Conservation (phyloP, 2,329 filamentous ascomycete species). For the Aspergillus luchuensis region DNA sequence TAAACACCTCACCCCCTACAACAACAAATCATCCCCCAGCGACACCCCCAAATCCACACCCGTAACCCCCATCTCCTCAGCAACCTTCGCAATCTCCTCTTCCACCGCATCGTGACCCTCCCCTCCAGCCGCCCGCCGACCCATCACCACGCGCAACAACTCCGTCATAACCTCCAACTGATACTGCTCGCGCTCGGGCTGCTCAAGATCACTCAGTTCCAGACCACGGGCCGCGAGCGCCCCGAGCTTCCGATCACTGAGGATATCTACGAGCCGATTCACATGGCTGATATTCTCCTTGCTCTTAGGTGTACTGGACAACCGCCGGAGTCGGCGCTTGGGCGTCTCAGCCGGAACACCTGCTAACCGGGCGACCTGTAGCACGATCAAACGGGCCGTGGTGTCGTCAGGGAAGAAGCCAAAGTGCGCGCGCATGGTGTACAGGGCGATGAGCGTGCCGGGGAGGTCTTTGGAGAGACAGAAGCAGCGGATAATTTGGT, state of each 20-base stretch:
- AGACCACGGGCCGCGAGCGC: conserved; percentile 36
- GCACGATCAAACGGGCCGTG: conserved; percentile 51
- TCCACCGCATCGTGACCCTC: conserved; percentile 31
- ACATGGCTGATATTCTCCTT: conserved; percentile 50
- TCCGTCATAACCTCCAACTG: conserved; percentile 48
- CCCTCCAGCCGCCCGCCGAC: conserved; percentile 30
- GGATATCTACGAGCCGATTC: conserved; percentile 45
- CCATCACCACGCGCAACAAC: conserved; percentile 45
- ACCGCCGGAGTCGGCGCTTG: conserved; percentile 43
- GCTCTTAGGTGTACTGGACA: conserved; percentile 44
- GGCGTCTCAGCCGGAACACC: conserved; percentile 37
- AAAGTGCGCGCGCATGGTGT: conserved; percentile 49
- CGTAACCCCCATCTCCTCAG: conserved; percentile 42
- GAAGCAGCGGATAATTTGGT: conserved; percentile 56
- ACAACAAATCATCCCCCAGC: conserved; percentile 29
- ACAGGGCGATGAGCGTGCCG: conserved; percentile 54
- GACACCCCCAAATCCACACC: conserved; percentile 36
- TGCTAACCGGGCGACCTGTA: conserved; percentile 52
- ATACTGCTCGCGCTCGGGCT: conserved; percentile 41
- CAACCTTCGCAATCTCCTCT: conserved; percentile 35
- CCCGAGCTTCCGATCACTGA: conserved; percentile 43
- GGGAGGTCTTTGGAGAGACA: conserved; percentile 52
- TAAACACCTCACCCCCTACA: neutral
- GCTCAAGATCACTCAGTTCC: conserved; percentile 38
- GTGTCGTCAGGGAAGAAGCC: conserved; percentile 49